Evolutionary conservation across 805 yeast species (phyloP), one percentile per base, ranked within the genome.

Genomic region (Komagataella pastoris): DNA sequence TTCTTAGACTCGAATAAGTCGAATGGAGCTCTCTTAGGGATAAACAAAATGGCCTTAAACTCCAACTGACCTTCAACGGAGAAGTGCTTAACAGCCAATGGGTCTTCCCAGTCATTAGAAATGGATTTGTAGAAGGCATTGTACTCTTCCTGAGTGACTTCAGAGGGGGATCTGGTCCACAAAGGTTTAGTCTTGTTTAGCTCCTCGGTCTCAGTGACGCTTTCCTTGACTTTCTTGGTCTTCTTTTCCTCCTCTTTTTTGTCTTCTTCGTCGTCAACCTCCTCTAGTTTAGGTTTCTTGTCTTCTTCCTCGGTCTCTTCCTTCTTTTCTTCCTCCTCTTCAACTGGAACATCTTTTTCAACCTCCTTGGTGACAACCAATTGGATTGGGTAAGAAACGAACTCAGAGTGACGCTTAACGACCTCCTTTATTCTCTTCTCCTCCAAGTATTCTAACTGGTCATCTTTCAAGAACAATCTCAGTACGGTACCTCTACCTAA

Each of bases 91-190:
- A 93, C 98, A 61, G 97, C 97, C 70, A 93, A 82, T 75, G 97
- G 99, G 71, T 93, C 99, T 79, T 93, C 99, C 99, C 99, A 93
- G 75, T 93, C 99, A 75, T 93, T 93, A 53, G 99, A 90, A 67
- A 93, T 93, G 50, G 98, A 89, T 80, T 93, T 93, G 87, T 93
- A 93, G 86, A 93, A 93, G 54, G 98, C 95, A 66, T 93, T 91
- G 81, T 93, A 93, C 77, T 93, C 99, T 60, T 93, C 99, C 79
- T 88, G 90, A 58, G 96, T 81, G 61, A 93, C 95, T 58, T 93
- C 99, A 63, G 91, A 75, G 72, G 99, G 99, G 79, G 84, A 86
- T 81, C 98, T 88, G 61, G 99, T 93, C 99, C 99, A 93, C 69
- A 93, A 77, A 58, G 99, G 99, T 79, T 93, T 93, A 61, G 96